Base-by-base conservation (phyloP, 164 flowering plant genomes). In the Pachysandra terminalis region DNA sequence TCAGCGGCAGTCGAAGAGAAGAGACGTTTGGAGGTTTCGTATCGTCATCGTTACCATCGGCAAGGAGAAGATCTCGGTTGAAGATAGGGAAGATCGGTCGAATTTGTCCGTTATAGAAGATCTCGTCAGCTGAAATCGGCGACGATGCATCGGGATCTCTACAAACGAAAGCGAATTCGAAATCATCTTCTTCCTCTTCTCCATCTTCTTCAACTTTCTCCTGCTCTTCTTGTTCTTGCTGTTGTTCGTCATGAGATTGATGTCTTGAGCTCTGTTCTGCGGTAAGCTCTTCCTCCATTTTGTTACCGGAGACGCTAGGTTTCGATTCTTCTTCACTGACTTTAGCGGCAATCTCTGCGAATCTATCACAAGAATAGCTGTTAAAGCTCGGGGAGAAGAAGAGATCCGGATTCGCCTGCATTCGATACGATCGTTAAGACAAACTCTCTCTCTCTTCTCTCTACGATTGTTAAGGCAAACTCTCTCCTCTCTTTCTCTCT, bases 61-160 rank as follows among this genome's bases (percentile, higher is more conserved):
- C n/a, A 13, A 72, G 56, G 1, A 78, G 56, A 25, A 84, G 71
- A 52, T 54, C 63, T 10, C 72, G 63, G 64, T 78, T 63, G 71
- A 86, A 85, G 49, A 86, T 24, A 0, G 91, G 87, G 58, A 68
- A 87, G 24, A 79, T 26, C 1, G 90, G 88, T 22, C 79, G 78
- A 60, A n/a, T n/a, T n/a, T n/a, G n/a, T n/a, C n/a, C n/a, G n/a
- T n/a, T n/a, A 90, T 61, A 71, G 78, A 87, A 88, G 72, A 85
- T 78, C 71, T 89, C 90, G 41, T 86, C 90, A 0, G 92, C 94
- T 1, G 93, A 69, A 40, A 82, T 73, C 9, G 87, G 78, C n/a
- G n/a, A 32, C 0, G 78, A 76, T 13, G 66, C 19, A n/a, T 75
- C 63, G 0, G 73, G 56, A 24, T 80, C 81, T n/a, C 68, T 69